Base-by-base conservation (phyloP, 2,329 filamentous ascomycete species). In the Colletotrichum scovillei region DNA sequence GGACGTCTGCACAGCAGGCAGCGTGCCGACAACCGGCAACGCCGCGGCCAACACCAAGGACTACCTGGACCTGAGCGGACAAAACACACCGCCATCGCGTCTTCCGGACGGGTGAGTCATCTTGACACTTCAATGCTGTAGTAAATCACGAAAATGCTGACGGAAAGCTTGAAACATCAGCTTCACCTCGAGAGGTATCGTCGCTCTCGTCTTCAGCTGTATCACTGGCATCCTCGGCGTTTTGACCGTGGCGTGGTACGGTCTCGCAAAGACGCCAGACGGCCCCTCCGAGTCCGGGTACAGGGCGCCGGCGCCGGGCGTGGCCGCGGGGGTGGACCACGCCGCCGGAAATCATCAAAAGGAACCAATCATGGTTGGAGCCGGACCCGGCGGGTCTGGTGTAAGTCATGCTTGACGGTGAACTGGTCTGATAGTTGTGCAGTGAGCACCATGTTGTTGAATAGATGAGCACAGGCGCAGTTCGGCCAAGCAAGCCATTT, bases 201-300 rank as follows among this genome's bases (percentile, higher is more conserved):
- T 95, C 1, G 94, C 94, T 12, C 82, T 97, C 76, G 91, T 92
- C 2, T 94, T 96, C 79, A 94, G 92, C 78, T 89, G 88, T 75
- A 75, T 95, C 3, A 88, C 88, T 19, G 94, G 93, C 2, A 84
- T 95, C 62, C 76, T 94, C 7, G 94, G 94, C 9, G 86, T 95
- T 77, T 86, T 83, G 0, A 89, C 90, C 14, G 91, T 97, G 68
- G 88, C 86, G 1, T 92, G 92, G 87, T 95, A 93, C 81, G 92
- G 91, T 2, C 79, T 89, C 72, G 84, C 81, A 55, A 62, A 70
- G 58, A 62, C 62, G 32, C 26, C 65, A 8, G 32, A 60, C 16
- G 57, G 32, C n/a, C 35, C 42, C 35, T 63, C 65, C 26, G 52
- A 14, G 9, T 3, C 42, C 24, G 66, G 66, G 35, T 49, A 64